Conservation (phyloP, 2,329 filamentous ascomycete genomes). For the Exophiala aquamarina region DNA sequence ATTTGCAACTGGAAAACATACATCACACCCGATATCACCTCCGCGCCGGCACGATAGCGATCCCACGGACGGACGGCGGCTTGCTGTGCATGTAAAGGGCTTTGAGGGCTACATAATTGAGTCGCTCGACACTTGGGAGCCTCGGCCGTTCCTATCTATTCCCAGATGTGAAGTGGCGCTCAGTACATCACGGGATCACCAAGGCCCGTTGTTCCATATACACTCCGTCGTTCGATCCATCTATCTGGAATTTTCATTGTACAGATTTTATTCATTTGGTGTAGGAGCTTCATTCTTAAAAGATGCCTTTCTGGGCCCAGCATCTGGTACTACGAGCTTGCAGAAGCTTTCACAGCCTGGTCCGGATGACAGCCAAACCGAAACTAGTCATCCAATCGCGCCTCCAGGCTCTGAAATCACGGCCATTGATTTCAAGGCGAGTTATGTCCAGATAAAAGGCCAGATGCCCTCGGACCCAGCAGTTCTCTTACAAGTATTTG, state of each 20-base stretch:
- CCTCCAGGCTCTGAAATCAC: slow-evolving; percentile 62
- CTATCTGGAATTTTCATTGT: slow-evolving; percentile 85
- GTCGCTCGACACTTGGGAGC: slow-evolving; percentile 76
- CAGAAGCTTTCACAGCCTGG: not conserved
- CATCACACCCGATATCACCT: slow-evolving; percentile 49
- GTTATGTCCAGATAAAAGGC: slow-evolving; percentile 82
- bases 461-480: slow-evolving; percentile 86
- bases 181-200: slow-evolving; percentile 79
- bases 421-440: slow-evolving; percentile 77
- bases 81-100: slow-evolving; percentile 77
- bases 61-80: slow-evolving; percentile 70
- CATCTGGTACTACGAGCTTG: slow-evolving; percentile 17
- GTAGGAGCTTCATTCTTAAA: slow-evolving; percentile 75
- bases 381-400: slow-evolving; percentile 25
- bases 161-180: slow-evolving; percentile 86
- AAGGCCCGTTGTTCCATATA: slow-evolving; percentile 84
- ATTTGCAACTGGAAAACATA: slow-evolving; percentile 55
- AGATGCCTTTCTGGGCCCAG: slow-evolving; percentile 58
- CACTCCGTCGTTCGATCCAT: slow-evolving; percentile 78
- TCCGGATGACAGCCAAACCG: not conserved
- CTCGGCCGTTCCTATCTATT: slow-evolving; percentile 80
- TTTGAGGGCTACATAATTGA: slow-evolving; percentile 91
- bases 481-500: slow-evolving; percentile 85
- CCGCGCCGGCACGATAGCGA: slow-evolving; percentile 43
- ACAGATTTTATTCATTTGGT: slow-evolving; percentile 85